Conservation (phyloP, 2,329 filamentous ascomycete genomes). For the Chrysoporthe puriensis region DNA sequence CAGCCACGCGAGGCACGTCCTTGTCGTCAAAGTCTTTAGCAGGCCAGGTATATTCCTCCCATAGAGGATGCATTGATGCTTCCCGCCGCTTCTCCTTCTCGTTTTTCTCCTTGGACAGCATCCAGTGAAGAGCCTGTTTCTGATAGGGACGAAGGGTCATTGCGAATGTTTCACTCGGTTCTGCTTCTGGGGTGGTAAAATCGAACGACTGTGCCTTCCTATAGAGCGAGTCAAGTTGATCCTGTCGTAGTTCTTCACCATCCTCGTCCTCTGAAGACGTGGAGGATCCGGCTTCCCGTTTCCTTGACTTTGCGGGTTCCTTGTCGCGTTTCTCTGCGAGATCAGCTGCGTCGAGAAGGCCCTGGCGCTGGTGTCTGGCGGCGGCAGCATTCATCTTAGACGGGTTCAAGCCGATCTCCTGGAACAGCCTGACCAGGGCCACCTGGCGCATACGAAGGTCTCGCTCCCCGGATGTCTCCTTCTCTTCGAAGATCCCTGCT, state of each 20-base stretch:
- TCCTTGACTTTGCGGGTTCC: constrained; percentile 39
- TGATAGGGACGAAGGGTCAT: constrained; percentile 90
- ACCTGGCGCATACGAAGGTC: constrained; percentile 83
- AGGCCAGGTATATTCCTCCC: constrained; percentile 96
- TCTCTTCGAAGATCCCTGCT: constrained; percentile 77
- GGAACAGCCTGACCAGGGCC: constrained; percentile 83
- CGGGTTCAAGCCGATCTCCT: constrained; percentile 84
- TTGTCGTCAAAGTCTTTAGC: constrained; percentile 84
- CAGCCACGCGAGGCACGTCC: constrained; percentile 66
- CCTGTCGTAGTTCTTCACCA: constrained; percentile 88
- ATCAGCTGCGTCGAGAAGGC: constrained; percentile 84
- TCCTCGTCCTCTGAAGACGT: constrained; percentile 72
- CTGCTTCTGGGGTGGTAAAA: constrained; percentile 84
- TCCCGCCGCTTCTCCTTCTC: constrained; percentile 68
- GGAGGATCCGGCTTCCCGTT: constrained; percentile 49
- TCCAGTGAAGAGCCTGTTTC: constrained; percentile 94
- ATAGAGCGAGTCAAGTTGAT: constrained; percentile 91
- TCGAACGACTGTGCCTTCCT: constrained; percentile 97
- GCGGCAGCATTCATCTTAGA: constrained; percentile 74
- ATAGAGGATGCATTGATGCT: constrained; percentile 90
- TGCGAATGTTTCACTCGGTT: constrained; percentile 79
- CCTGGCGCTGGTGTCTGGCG: constrained; percentile 79
- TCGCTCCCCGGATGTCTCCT: constrained; percentile 85
- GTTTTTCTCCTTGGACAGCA: constrained; percentile 90
- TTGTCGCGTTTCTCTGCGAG: constrained; percentile 77